Evolutionary conservation across 169 alveolate species (phyloP).

Genomic region (Plasmodium inui): DNA sequence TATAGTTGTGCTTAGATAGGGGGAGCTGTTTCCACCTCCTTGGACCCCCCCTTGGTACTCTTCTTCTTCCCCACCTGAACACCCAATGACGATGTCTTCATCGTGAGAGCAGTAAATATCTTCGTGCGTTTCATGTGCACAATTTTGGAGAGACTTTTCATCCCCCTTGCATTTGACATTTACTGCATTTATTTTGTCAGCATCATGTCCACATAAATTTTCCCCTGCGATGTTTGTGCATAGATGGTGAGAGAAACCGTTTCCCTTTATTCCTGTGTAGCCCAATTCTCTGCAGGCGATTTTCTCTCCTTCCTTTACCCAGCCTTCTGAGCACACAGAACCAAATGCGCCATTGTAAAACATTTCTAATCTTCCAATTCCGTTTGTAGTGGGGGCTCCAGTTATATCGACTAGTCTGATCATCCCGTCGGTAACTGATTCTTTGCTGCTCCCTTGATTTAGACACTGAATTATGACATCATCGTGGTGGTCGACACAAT

Average conservation of each 20-base stretch:
- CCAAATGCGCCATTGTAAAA: constrained; percentile 78
- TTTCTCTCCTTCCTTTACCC: constrained; percentile 86
- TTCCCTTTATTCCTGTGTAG: constrained; percentile 83
- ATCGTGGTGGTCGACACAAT: constrained; percentile 85
- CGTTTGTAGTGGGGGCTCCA: constrained; percentile 86
- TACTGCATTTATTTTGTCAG: constrained; percentile 87
- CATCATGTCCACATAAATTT: constrained; percentile 89
- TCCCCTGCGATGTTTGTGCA: constrained; percentile 89
- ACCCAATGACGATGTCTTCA: constrained; percentile 83
- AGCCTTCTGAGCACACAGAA: constrained; percentile 88
- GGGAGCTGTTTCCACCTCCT: background rate
- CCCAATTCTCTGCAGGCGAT: constrained; percentile 91
- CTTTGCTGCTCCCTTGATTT: constrained; percentile 76
- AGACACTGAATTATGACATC: constrained; percentile 89
- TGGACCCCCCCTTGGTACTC: background rate
- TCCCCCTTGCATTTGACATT: constrained; percentile 88
- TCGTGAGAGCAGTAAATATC: constrained; percentile 86
- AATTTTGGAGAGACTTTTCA: constrained; percentile 46
- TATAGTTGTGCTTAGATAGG: background rate
- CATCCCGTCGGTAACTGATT: constrained; percentile 83
- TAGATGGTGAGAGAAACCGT: constrained; percentile 88
- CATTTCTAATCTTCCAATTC: constrained; percentile 78
- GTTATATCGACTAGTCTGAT: constrained; percentile 85
- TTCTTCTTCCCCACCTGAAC: constrained; percentile 78
- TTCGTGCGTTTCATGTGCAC: constrained; percentile 80